phyloP scores from a whole-genome alignment of 495 filamentous ascomycete genomes.

The Penicillium nucicola region DNA sequence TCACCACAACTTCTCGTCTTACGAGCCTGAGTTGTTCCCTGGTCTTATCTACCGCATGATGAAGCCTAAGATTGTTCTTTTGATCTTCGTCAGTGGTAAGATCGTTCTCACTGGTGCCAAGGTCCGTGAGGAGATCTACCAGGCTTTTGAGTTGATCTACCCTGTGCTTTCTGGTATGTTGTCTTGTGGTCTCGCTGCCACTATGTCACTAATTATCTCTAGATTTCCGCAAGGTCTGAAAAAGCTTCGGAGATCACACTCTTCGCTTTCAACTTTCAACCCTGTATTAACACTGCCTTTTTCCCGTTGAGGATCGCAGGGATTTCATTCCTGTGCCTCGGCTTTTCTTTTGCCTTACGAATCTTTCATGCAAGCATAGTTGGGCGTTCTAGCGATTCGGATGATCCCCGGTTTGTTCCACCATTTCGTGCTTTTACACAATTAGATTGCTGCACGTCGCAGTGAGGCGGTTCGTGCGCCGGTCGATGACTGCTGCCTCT shows the following conservation, averaged over 20 bases:
- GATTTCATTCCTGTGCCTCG: conserved; percentile 14
- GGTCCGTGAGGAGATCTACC: conserved; percentile 98
- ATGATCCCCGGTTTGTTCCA: conserved; percentile 27
- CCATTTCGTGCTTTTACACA: conserved; percentile 25
- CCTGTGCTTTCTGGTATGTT: conserved; percentile 86
- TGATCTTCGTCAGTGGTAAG: conserved; percentile 99
- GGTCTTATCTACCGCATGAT: conserved; percentile 99
- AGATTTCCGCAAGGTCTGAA: conserved; percentile 69
- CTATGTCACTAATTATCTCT: conserved; percentile 21
- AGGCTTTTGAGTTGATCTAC: conserved; percentile 98
- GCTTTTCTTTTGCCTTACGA: conserved; percentile 28
- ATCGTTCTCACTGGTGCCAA: conserved; percentile 98
- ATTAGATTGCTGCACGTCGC: conserved; percentile 53
- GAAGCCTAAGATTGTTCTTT: conserved; percentile 97
- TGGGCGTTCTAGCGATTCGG: conserved; percentile 50
- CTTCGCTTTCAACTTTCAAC: conserved; percentile 36
- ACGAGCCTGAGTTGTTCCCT: conserved; percentile 97
- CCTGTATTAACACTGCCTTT: conserved; percentile 58
- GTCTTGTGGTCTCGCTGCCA: background rate
- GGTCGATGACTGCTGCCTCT: conserved; percentile 54
- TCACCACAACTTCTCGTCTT: conserved; percentile 99
- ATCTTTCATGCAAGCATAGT: conserved; percentile 45
- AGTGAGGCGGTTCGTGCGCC: conserved; percentile 58
- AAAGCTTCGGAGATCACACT: conserved; percentile 16
- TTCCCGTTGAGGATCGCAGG: conserved; percentile 34